A percentile compares a stretch with the other conserved stretches of the same genome.
Conservation (phyloP, 2,329 filamentous ascomycete genomes). For the Pezicula radicicola region DNA sequence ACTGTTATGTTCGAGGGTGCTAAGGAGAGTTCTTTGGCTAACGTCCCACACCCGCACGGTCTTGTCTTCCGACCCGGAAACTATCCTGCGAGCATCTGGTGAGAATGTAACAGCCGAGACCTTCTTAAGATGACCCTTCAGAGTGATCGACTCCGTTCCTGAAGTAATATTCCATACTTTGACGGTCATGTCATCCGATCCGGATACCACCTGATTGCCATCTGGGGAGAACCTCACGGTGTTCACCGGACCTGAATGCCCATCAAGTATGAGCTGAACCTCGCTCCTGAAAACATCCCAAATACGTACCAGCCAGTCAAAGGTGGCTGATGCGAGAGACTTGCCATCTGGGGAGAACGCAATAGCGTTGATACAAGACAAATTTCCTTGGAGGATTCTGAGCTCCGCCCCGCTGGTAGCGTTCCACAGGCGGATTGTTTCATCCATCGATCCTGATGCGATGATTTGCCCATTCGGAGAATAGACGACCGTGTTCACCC, state of each 20-base stretch:
- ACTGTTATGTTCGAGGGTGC: conserved; percentile 10
- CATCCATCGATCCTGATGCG: neutral
- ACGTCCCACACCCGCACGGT: conserved; percentile 9
- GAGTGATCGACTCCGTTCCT: neutral
- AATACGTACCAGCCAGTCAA: neutral
- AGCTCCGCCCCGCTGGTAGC: conserved; percentile 48
- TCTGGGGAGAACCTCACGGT: conserved; percentile 1
- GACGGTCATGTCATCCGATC: conserved; percentile 91
- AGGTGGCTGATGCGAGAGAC: neutral
- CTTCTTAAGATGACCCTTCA: neutral
- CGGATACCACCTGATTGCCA: too few species aligned
- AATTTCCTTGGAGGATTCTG: neutral
- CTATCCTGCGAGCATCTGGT: conserved; percentile 9
- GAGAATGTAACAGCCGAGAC: conserved; percentile 4
- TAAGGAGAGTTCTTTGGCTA: conserved; percentile 4
- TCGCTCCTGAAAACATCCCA: neutral
- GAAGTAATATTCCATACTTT: conserved; percentile 67
- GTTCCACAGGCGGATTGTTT: conserved; percentile 38
- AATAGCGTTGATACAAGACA: neutral
- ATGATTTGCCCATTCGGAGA: neutral
- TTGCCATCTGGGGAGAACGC: conserved; percentile 2
- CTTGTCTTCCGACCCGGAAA: conserved; percentile 11
- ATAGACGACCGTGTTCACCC: conserved; percentile 61
- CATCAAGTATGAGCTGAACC: neutral
- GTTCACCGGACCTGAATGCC: neutral